Evolutionary conservation across 148 eudicot species (phyloP).

Genomic region (Heliamphora exappendiculata): DNA sequence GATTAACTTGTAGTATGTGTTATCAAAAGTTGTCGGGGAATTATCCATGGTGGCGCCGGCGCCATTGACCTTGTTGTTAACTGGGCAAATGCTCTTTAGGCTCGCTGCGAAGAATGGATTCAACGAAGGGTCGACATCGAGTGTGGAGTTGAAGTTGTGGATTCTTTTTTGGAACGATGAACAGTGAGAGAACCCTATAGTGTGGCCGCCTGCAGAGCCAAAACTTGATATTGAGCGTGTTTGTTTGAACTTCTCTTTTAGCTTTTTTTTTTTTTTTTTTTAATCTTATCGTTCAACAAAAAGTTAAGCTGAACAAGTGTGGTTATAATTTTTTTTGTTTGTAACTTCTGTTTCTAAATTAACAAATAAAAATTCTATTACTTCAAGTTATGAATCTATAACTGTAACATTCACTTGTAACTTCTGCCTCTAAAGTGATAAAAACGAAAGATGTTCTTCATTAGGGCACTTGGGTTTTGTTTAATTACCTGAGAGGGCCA

Average conservation of each 20-base stretch:
- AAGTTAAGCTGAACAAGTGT: too few species aligned
- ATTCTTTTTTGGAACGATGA: slow-evolving; percentile 69
- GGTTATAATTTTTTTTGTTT: too few species aligned
- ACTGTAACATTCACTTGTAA: too few species aligned
- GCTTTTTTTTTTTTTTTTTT: too few species aligned
- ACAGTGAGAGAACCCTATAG: slow-evolving; percentile 90
- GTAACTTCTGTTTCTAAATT: too few species aligned
- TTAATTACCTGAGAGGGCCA: slow-evolving; percentile 77
- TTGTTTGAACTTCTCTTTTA: too few species aligned
- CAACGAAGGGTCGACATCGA: slow-evolving; percentile 50
- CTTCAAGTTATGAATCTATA: too few species aligned
- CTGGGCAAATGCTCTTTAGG: slow-evolving; percentile 34
- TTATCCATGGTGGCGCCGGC: slow-evolving; percentile 56
- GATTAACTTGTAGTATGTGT: slow-evolving; percentile 60
- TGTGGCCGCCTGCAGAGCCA: slow-evolving; percentile 60
- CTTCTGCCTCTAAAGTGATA: neutral
- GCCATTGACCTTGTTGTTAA: slow-evolving; percentile 27
- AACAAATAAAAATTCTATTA: too few species aligned
- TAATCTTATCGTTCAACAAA: too few species aligned
- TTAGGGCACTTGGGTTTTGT: neutral
- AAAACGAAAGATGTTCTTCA: neutral
- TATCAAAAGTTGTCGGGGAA: slow-evolving; percentile 51
- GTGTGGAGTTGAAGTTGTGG: slow-evolving; percentile 49
- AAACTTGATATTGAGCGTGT: too few species aligned
- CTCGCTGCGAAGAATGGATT: slow-evolving; percentile 50